These are phyloP conservation scores for Chaetomium olivaceum DNA, from an alignment of 2,329 filamentous ascomycete genomes.

Conservation along the genomic window DNA sequence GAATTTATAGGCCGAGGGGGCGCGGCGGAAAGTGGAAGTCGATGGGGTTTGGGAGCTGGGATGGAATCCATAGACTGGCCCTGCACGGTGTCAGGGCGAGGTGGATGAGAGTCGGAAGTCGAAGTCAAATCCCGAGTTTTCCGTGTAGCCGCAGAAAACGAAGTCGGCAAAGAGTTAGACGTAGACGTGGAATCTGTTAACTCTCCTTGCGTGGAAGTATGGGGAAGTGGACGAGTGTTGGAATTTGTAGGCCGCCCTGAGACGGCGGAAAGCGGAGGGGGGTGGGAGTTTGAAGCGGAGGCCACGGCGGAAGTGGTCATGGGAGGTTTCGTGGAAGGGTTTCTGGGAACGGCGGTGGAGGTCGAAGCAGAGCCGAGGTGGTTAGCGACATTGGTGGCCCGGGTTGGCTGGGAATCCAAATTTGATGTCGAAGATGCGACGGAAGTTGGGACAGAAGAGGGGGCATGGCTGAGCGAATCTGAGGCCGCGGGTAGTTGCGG, in stretches of 20 bases:
- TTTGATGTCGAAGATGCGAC: conserved; percentile 15
- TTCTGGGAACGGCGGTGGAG: background rate
- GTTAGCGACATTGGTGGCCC: background rate
- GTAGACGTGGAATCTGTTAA: background rate
- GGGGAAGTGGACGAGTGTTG: background rate
- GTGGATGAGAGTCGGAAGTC: background rate
- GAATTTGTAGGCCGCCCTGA: background rate
- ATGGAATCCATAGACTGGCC: background rate
- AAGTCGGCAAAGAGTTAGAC: background rate
- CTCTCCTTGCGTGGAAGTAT: background rate
- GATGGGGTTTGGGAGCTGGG: background rate
- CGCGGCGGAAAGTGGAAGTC: background rate
- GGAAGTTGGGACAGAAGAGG: background rate
- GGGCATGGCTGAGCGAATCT: conserved; percentile 25
- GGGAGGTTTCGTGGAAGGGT: background rate
- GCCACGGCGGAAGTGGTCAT: background rate
- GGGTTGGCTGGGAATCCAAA: background rate
- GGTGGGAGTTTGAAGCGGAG: background rate
- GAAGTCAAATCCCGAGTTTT: background rate
- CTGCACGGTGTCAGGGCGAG: background rate
- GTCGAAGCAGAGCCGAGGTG: background rate
- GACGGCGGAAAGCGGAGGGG: background rate
- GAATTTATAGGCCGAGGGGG: background rate
- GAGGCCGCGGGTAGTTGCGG: conserved; percentile 41
- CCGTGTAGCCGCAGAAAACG: too few species aligned